Base-by-base conservation (phyloP, 2,329 filamentous ascomycete species). In the Teratosphaeria pseudoeucalypti region DNA sequence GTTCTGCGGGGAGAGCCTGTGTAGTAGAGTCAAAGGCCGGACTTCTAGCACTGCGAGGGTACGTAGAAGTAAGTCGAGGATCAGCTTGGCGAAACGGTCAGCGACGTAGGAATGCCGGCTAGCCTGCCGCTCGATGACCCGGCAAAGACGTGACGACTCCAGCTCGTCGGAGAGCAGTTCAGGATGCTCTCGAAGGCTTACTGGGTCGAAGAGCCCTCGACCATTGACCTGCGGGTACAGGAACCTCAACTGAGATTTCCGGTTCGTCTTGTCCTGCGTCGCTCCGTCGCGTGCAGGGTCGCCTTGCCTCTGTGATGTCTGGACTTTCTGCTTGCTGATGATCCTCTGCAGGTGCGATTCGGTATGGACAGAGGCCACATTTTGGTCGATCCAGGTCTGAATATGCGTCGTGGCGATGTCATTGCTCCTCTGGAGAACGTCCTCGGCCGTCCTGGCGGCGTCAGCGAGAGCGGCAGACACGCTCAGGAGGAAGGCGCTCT, bases 21-120 rank as follows among this genome's bases (percentile, higher is more conserved):
- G 27, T 10, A 29, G n/a, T 52, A 54, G 27, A 32, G 32, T 37
- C n/a, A 57, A 54, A 11, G 64, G 57, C 2, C 63, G 59, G 6
- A 66, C 53, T n/a, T 67, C 64, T 54, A 64, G 58, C 4, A 60
- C 61, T 23, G 62, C 52, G 37, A 65, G n/a, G 14, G 62, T 16
- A 19, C 62, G 61, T 57, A 63, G 57, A 11, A 53, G 19, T n/a
- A 64, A 55, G 12, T 66, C 65, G 27, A 66, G 55, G 10, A 66
- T 26, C 2, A 65, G 62, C 26, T 61, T 61, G 6, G 60, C 62
- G 19, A 61, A 55, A n/a, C 62, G 58, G 16, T 66, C 62, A 10
- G 63, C 61, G 23, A 65, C 49, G 56, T 57, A 63, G 26, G 34
- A 43, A 19, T 58, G 34, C 11, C 52, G 32, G 3, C 32, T 55